Base-by-base conservation (phyloP, 2,329 filamentous ascomycete genomes). In the Seiridium cupressi region DNA sequence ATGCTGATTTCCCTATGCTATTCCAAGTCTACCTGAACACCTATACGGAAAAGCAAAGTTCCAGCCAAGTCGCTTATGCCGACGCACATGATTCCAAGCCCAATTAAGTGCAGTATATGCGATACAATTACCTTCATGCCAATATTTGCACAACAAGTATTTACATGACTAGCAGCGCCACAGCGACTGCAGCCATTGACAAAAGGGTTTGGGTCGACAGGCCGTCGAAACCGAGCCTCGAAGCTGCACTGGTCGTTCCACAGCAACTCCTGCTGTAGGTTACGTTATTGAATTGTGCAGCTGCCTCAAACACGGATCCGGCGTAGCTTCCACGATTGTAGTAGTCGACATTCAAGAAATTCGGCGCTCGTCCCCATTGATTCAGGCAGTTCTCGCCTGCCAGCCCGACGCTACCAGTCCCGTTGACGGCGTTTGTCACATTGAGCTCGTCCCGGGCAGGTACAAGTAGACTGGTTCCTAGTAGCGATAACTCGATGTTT, bases 281-380 rank as follows among this genome's bases (percentile, higher is more conserved):
- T 51, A 95, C 90, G 62, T 89, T 87, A 73, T 94, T 95, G 65
- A 86, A 84, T 60, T 76, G 70, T 0, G 89, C 89, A 0, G 89
- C 89, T 26, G 90, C 88, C 69, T 89, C 82, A 68, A 96, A 96
- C 8, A 95, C 91, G 3, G 89, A 90, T 2, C 92, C 92, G 3
- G 77, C 81, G 38, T 73, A 83, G 42, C 76, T 79, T 36, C 90
- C 90, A 62, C 81, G 80, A 72, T 95, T 92, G 76, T 95, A 96
- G 74, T 92, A 95, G 72, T 96, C 92, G 34, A 95, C 91, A 58
- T 95, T 87, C 55, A 96, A 79, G 69, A 93, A 87, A 69, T 89
- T 94, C 2, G 92, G 92, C 0, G 90, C 81, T 7, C 85, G 83
- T 26, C 81, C 81, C 90, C 90, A 95, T 53, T 78, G 72, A 1